A percentile compares a stretch with the other conserved stretches of the same genome.
Evolutionary conservation across 176 grass and related monocot species (phyloP).

Genomic region (Oryza glaberrima): DNA sequence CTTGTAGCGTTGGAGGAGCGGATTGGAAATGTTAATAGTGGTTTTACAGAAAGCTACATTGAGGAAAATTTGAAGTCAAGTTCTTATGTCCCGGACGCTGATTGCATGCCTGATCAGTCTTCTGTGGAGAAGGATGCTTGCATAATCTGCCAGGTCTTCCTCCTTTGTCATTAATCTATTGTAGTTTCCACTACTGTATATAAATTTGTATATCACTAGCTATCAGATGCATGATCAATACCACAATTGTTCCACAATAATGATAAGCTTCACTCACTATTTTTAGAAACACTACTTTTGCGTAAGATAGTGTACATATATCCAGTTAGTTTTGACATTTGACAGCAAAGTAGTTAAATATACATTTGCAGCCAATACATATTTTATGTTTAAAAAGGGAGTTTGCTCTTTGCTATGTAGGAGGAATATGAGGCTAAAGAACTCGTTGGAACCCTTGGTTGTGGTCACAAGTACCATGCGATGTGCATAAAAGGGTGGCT

Average conservation of each 20-base stretch:
- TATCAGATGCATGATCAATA: conserved; percentile 22
- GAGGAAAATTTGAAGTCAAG: conserved; percentile 49
- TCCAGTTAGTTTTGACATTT: background rate
- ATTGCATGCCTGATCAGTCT: conserved; percentile 37
- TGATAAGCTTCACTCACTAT: background rate
- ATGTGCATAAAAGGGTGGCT: conserved; percentile 69
- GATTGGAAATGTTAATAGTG: conserved; percentile 66
- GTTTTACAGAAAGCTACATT: conserved; percentile 65
- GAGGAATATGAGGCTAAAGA: conserved; percentile 57
- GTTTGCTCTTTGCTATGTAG: conserved; percentile 43
- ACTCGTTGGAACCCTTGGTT: conserved; percentile 53
- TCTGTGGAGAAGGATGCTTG: conserved; percentile 60
- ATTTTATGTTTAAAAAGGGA: conserved; percentile 2
- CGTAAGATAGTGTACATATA: background rate
- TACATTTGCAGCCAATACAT: background rate
- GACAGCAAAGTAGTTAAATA: background rate
- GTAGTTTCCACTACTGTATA: conserved; percentile 6
- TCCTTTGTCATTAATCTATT: conserved; percentile 33
- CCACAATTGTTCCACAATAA: background rate
- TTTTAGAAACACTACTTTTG: conserved; percentile 29
- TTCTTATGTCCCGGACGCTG: conserved; percentile 27
- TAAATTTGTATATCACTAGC: conserved; percentile 7
- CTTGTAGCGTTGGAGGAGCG: conserved; percentile 71
- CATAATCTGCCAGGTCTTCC: conserved; percentile 69
- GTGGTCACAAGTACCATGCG: conserved; percentile 59